These are phyloP conservation scores for Claviceps quebecensis DNA, from an alignment of 2,329 filamentous ascomycete species.

Conservation along the genomic window DNA sequence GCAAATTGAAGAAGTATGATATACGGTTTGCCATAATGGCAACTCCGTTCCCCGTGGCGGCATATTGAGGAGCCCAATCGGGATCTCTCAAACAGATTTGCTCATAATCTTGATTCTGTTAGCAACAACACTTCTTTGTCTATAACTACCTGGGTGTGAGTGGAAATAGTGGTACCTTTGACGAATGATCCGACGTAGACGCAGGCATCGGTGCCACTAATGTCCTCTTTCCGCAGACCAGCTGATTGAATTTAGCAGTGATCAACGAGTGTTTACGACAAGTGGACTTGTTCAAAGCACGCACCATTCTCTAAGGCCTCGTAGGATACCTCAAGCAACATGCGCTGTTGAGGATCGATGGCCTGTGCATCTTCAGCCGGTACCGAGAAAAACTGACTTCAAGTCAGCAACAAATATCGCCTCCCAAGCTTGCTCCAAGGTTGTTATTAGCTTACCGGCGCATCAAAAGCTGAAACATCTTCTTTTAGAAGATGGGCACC, in stretches of 20 bases:
- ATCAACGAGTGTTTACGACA: background rate
- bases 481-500: slow-evolving; percentile 38
- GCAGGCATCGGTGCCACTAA: slow-evolving; percentile 29
- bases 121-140: background rate
- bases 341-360: slow-evolving; percentile 39
- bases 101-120: slow-evolving; percentile 28
- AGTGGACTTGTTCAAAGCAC: background rate
- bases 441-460: slow-evolving; percentile 22
- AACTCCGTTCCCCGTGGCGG: slow-evolving; percentile 37
- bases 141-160: background rate
- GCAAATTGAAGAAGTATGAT: slow-evolving; percentile 40
- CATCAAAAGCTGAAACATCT: slow-evolving; percentile 34
- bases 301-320: slow-evolving; percentile 36
- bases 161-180: slow-evolving; percentile 22
- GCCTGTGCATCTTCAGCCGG: slow-evolving; percentile 35
- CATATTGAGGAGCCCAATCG: slow-evolving; percentile 35
- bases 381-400: slow-evolving; percentile 35
- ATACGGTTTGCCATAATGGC: slow-evolving; percentile 42
- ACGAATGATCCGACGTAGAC: slow-evolving; percentile 39
- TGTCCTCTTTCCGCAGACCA: slow-evolving; percentile 27
- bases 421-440: background rate
- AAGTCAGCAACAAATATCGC: background rate
- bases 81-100: slow-evolving; percentile 35
- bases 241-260: slow-evolving; percentile 15
- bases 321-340: slow-evolving; percentile 35